These are phyloP conservation scores for Yamadazyma tumulicola DNA, from an alignment of 805 yeast genomes.

Conservation along the genomic window DNA sequence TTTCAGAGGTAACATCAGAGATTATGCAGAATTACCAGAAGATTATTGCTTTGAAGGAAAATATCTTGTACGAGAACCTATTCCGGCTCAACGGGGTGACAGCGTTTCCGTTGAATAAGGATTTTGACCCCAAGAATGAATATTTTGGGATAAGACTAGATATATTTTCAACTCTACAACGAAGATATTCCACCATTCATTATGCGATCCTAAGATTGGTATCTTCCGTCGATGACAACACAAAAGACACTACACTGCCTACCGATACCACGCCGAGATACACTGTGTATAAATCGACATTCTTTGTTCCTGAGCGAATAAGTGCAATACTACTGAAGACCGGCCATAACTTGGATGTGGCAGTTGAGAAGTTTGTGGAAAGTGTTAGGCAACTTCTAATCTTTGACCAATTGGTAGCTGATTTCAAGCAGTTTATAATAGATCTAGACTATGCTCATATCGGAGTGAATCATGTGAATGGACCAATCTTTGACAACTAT, in stretches of 20 bases:
- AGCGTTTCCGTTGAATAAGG: conserved; percentile 46
- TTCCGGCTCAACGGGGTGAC: conserved; percentile 49
- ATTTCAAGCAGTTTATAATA: conserved; percentile 5
- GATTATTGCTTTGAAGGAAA: conserved; percentile 18
- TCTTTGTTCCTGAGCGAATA: conserved; percentile 6
- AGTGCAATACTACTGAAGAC: not conserved
- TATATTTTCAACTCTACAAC: conserved; percentile 20
- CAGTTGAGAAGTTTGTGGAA: conserved; percentile 2
- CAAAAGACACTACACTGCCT: not conserved
- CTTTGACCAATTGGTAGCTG: not conserved
- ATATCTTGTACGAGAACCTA: conserved; percentile 44
- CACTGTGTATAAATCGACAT: conserved; percentile 3
- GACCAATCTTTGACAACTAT: too few relatives aligned
- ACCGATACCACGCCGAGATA: not conserved
- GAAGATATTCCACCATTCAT: conserved; percentile 39
- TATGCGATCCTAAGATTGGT: conserved; percentile 38
- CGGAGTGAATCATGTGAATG: not conserved
- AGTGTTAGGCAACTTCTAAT: conserved; percentile 1
- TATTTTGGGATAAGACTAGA: conserved; percentile 53
- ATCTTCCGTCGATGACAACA: not conserved
- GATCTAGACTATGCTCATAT: not conserved
- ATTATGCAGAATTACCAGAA: conserved; percentile 7
- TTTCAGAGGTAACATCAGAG: conserved; percentile 6
- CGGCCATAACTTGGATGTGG: not conserved
- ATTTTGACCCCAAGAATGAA: conserved; percentile 19